Base-by-base conservation (phyloP, 768 basidiomycete genomes). In the Fomitopsis serialis region DNA sequence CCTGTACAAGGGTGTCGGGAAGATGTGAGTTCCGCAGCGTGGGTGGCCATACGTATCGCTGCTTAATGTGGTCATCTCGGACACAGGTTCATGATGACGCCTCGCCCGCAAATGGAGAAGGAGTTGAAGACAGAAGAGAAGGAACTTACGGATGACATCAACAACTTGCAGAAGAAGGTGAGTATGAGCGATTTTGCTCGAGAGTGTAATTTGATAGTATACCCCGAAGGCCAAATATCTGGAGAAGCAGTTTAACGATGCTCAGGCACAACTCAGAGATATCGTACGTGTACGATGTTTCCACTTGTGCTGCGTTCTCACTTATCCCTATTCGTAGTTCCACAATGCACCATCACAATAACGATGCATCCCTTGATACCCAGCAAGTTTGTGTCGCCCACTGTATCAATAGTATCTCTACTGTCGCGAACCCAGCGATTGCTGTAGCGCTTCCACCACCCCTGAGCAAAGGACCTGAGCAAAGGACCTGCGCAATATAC, bases 1-100 rank as follows among this genome's bases (percentile, higher is more conserved):
- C 63, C 72, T 97, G 61, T 98, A 95, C 73, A 93, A 89, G 63
- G 95, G 95, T 45, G 90, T 98, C 43, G 95, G 95, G 29, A 98
- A 98, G 72, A 96, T 96, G 95, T 95, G 58, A 57, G 81, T 64
- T 27, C 34, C 40, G 47, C 22, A 6, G 47, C 25, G 6, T 13
- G 36, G 37, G 5, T 42, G n/a, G 27, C 17, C 24, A 29, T 19
- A 25, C n/a, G n/a, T 15, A 12, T 19, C 27, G 29, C 29, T 49
- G 23, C 17, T 11, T 34, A 50, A 44, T 43, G 42, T 52, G 24
- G 2, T 10, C 27, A n/a, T 36, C 2, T 32, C 49, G 27, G 22
- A 7, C 46, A 5, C 56, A 97, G 94, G 92, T 98, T 98, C 69
- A 81, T 98, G 80, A 81, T 85, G 74, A 83, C 90, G 5, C 91